These are phyloP conservation scores for Stenocarpella maydis DNA, from an alignment of 2,329 filamentous ascomycete species.

Conservation along the genomic window DNA sequence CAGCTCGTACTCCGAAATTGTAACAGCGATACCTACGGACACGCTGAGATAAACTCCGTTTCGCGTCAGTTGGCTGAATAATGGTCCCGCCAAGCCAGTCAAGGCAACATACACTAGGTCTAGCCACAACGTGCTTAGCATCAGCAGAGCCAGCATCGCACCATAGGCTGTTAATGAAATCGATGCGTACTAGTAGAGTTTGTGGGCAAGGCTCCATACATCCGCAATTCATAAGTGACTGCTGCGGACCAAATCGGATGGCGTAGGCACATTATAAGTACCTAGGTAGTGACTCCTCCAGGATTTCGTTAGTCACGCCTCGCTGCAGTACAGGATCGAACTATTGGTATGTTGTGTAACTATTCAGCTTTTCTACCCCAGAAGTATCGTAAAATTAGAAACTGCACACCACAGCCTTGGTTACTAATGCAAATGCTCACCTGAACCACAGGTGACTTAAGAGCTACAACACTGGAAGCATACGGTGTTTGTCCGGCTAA, in stretches of 20 bases:
- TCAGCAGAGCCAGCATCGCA: background rate
- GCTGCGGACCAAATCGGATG: background rate
- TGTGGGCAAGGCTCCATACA: background rate
- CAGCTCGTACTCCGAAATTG: background rate
- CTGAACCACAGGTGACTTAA: background rate
- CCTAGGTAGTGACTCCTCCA: no score
- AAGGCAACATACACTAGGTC: background rate
- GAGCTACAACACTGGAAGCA: background rate
- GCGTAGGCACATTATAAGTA: background rate
- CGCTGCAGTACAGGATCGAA: background rate
- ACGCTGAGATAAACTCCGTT: background rate
- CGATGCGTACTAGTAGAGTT: background rate
- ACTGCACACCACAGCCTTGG: background rate
- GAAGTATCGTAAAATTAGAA: background rate
- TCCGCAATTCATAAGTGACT: background rate
- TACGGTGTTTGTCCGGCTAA: no score
- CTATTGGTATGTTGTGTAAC: background rate
- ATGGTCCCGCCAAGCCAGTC: background rate
- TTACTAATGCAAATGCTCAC: background rate
- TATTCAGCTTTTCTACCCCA: background rate
- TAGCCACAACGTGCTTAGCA: background rate
- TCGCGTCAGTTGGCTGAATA: conserved; percentile 10
- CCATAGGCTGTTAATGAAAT: background rate
- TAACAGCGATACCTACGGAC: background rate
- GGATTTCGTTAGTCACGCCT: no score